Base-by-base conservation (phyloP, 305 asterid species). In the Fraxinus greggii region DNA sequence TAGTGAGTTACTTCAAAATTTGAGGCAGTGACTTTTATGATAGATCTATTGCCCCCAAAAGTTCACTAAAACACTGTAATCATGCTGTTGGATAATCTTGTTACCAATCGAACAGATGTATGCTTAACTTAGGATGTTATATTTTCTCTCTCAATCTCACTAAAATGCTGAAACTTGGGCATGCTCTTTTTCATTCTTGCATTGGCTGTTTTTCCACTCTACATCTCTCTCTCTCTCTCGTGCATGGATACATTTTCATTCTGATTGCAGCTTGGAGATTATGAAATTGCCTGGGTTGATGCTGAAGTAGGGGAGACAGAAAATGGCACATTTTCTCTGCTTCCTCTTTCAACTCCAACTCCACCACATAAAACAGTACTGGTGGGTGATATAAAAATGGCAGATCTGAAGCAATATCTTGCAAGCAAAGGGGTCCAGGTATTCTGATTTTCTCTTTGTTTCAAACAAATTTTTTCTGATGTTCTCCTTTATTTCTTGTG, bases 261-360 rank as follows among this genome's bases (percentile, higher is more conserved):
- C 80, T 82, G 76, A 81, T 85, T 85, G 81, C 87, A 94, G 98
- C 93, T 95, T 83, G 99, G 98, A 81, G 99, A 95, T 78, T 91
- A 94, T 81, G 98, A 95, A 90, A 86, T 95, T 83, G 97, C 99
- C 45, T 95, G 99, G 99, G 80, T 94, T 86, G 97, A 95, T 89
- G 97, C 97, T 84, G 93, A 92, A 90, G 98, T 93, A 75, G 98
- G 93, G 83, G 90, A 91, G 90, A 88, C 94, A 31, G 97, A 93
- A 80, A 89, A 77, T 80, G 98, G 89, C 72, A 85, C 92, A 83
- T 81, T 93, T 79, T 89, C 97, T 48, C 85, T 94, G 83, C 92
- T 89, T 87, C 98, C 98, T 83, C 90, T 90, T 80, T 90, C 97
- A 54, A 85, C 90, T 65, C 89, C 91, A 61, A 88, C 94, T 83